Evolutionary conservation across 176 grass and related monocot genomes (phyloP), one percentile per base, ranked within the genome.

Genomic region (Zizania latifolia): DNA sequence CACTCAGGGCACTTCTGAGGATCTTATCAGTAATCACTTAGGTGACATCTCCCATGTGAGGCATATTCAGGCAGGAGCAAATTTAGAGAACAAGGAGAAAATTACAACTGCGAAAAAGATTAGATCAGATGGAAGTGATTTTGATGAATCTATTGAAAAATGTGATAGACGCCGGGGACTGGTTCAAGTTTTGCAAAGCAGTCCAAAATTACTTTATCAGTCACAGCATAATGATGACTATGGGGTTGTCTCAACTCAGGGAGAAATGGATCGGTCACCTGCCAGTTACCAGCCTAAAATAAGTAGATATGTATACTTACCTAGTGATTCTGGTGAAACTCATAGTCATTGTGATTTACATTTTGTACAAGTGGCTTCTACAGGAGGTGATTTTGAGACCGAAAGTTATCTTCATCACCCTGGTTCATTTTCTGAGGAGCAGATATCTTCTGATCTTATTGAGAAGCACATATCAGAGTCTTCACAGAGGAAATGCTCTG

Each of bases 251-350:
- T 70, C 77, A 84, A 51, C 88, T 27, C 70, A 79, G 21, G 91
- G 78, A 58, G 81, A 75, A 48, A 83, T 78, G 32, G 76, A 85
- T 72, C 45, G 64, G 36, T 70, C 82, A 39, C 78, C 76, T 81
- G 62, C 70, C 43, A 80, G 50, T 30, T 89, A 65, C 37, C 68
- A 28, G 10, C 81, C 86, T 38, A 92, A 83, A 87, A 76, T 76
- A 81, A 92, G 75, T 66, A 88, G 58, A 76, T 84, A 75, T 65
- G 31, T 74, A 57, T 94, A 89, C 70, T 65, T 88, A 44, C 89
- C 89, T 81, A 75, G 81, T 77, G 90, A 90, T 89, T 99, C 79
- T 37, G 82, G 88, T 78, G 88, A 93, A 86, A 85, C 86, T 82
- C 78, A 74, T 41, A 86, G 73, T 65, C 79, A 80, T 58, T 82